phyloP scores from a whole-genome alignment of 2,329 filamentous ascomycete genomes.

The Trichoderma lentiforme region DNA sequence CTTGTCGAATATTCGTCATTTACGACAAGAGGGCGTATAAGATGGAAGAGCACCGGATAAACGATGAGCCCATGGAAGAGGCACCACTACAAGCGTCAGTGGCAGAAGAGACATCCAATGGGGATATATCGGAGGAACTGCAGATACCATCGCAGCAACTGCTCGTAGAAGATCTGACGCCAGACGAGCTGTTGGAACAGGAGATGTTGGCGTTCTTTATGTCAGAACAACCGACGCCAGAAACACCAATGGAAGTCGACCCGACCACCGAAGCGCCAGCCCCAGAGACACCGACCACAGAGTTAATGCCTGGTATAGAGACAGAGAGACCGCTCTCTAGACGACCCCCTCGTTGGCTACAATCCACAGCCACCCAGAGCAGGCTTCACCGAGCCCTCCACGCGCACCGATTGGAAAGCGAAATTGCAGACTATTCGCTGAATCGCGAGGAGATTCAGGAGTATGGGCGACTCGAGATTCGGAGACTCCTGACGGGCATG shows the following conservation, averaged over 20 bases:
- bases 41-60: not conserved
- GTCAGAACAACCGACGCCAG: not conserved
- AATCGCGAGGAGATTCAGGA: not conserved
- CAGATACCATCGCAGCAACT: not conserved
- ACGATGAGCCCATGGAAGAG: not conserved
- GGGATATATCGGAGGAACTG: not conserved
- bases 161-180: not conserved
- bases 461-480: not conserved
- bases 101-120: not conserved
- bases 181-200: not conserved
- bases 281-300: not conserved
- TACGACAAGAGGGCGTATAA: not conserved
- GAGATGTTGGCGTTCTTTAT: not conserved
- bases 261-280: not conserved
- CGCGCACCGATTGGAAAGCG: not conserved
- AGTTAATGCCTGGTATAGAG: not conserved
- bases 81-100: not conserved
- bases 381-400: not conserved
- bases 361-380: not conserved
- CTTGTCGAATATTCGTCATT: not conserved
- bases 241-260: not conserved
- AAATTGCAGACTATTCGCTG: not conserved
- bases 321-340: not conserved
- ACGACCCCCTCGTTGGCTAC: not conserved
- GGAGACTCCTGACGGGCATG: not conserved